Conservation (phyloP, 2,329 filamentous ascomycete genomes). For the Pleomassaria siparia region DNA sequence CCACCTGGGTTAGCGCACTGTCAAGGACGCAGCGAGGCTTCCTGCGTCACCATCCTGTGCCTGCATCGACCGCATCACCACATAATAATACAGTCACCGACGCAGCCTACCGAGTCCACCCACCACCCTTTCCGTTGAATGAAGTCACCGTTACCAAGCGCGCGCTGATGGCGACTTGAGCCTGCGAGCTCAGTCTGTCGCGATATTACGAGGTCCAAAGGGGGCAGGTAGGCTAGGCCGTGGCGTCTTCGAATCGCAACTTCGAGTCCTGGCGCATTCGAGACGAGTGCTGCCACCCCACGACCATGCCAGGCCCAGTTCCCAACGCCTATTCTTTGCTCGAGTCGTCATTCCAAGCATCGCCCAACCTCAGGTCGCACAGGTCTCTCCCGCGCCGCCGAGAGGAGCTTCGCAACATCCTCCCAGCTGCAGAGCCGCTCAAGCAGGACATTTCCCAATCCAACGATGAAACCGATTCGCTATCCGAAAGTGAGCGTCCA, state of each 20-base stretch:
- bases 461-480: slow-evolving; percentile 32
- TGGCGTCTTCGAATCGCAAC: background rate
- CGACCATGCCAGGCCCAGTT: slow-evolving; percentile 25
- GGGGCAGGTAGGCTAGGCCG: background rate
- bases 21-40: slow-evolving; percentile 20
- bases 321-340: slow-evolving; percentile 32
- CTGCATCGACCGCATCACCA: slow-evolving; percentile 14
- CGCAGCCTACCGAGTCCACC: slow-evolving; percentile 3
- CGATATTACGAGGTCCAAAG: slow-evolving; percentile 1
- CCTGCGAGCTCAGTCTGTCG: slow-evolving; percentile 1
- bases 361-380: slow-evolving; percentile 28
- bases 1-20: slow-evolving; percentile 11
- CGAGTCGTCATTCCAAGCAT: slow-evolving; percentile 33
- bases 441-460: slow-evolving; percentile 16
- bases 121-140: slow-evolving; percentile 20
- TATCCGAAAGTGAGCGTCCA: slow-evolving; percentile 24
- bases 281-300: slow-evolving; percentile 6
- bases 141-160: slow-evolving; percentile 8
- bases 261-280: slow-evolving; percentile 3
- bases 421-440: slow-evolving; percentile 26
- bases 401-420: slow-evolving; percentile 27
- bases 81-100: slow-evolving; percentile 7
- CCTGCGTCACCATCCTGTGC: slow-evolving; percentile 27
- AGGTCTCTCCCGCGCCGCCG: slow-evolving; percentile 29
- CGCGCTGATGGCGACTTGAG: slow-evolving; percentile 23